Evolutionary conservation across 2,329 filamentous ascomycete species (phyloP), one percentile per base, ranked within the genome.

Genomic region (Hypoxylon sp.): DNA sequence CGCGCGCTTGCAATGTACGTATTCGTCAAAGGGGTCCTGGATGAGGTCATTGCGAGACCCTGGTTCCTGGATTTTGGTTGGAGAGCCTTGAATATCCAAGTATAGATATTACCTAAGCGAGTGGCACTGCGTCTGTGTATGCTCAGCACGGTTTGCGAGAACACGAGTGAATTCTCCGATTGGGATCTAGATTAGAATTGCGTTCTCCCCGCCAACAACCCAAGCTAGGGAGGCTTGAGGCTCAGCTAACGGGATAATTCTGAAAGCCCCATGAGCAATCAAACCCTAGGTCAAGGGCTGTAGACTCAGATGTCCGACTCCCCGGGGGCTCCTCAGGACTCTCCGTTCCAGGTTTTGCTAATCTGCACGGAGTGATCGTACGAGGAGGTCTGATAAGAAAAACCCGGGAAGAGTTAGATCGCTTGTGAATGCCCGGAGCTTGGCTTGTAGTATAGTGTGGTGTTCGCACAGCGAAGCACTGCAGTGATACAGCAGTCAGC

Each of bases 101-200:
- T 64, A 57, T 51, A 53, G 37, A 58, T 33, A 69, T 69, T 69
- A 69, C 42, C 59, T 71, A 69, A 69, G 62, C 62, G 30, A 57
- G 37, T 66, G 46, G 55, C 54, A 59, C 53, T 44, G 57, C 59
- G 60, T 31, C 64, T 42, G 13, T 27, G 54, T 62, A 46, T 40
- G 31, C 48, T 13, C n/a, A 31, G 35, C 30, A 58, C 60, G 56
- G 49, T 42, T 64, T 54, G 40, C 31, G 48, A 51, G 57, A 64
- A 63, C 40, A 54, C 31, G 27, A 55, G 50, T 59, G 54, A 70
- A 72, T 63, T 72, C 58, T 72, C 69, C 69, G 66, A 72, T 70
- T 70, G 69, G 69, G 40, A 66, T 55, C 30, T 35, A 25, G 31
- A 50, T 64, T 42, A 54, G 20, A 37, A 60, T 51, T 66, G 58